phyloP scores from a whole-genome alignment of 2,329 filamentous ascomycete genomes.

The Paecilomyces formosus region DNA sequence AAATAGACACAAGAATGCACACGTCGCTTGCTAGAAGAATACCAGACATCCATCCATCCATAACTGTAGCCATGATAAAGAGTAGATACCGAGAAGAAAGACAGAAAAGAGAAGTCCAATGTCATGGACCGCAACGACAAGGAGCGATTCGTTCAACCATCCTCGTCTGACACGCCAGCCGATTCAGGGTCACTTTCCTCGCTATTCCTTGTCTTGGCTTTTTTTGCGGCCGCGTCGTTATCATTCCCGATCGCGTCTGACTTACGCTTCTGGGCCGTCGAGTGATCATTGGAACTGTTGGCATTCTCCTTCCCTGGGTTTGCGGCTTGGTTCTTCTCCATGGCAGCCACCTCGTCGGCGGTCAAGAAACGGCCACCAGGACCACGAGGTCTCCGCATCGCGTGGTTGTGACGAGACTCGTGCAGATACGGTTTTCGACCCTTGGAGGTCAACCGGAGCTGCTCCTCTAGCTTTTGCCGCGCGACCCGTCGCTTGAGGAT shows the following conservation, averaged over 20 bases:
- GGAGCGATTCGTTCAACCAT: conserved; percentile 26
- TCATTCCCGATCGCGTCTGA: conserved; percentile 41
- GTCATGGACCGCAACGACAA: conserved; percentile 4
- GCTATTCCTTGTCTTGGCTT: conserved; percentile 44
- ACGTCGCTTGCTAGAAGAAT: conserved; percentile 28
- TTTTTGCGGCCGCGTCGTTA: conserved; percentile 38
- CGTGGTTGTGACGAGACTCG: conserved; percentile 95
- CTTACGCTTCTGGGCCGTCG: conserved; percentile 44
- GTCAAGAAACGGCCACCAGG: conserved; percentile 94
- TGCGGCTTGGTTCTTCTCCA: conserved; percentile 59
- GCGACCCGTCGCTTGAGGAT: conserved; percentile 92
- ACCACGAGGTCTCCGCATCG: conserved; percentile 89
- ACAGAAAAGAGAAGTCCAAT: conserved; percentile 5
- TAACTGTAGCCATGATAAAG: conserved; percentile 19
- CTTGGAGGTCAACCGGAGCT: conserved; percentile 84
- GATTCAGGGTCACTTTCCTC: conserved; percentile 47
- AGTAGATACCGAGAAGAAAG: conserved; percentile 13
- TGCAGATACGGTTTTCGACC: conserved; percentile 95
- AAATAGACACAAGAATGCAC: conserved; percentile 16
- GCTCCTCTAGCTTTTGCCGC: conserved; percentile 87
- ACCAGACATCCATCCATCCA: conserved; percentile 14
- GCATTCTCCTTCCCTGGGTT: conserved; percentile 27
- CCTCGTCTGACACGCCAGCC: conserved; percentile 41
- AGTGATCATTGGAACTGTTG: conserved; percentile 18
- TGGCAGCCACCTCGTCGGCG: conserved; percentile 86